Base-by-base conservation (phyloP, 2,329 filamentous ascomycete genomes). In the Gaeumannomyces sp. region DNA sequence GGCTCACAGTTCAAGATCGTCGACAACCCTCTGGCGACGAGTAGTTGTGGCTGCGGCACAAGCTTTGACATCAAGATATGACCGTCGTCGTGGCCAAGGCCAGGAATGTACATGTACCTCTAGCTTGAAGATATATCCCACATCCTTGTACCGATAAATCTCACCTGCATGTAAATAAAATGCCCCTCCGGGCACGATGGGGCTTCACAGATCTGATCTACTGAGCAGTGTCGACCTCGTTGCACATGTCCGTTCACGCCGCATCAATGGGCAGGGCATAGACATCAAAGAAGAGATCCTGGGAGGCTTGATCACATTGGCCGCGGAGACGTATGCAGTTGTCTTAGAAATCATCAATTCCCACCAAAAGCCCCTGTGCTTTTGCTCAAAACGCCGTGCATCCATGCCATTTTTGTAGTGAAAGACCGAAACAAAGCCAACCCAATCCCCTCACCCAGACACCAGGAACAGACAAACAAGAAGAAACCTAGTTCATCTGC, bases 31-130 rank as follows among this genome's bases (percentile, higher is more conserved):
- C 81, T 87, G 57, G 95, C 95, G 5, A 92, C 90, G 65, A 98
- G 93, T 77, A 97, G 91, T 75, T 99, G 95, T 79, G 95, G 95
- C 1, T 99, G 95, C 77, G 95, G 95, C 10, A 97, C 94, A 22
- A 98, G 94, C 75, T 99, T 99, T 77, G 95, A 98, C 78, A 92
- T 98, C 69, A 92, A 93, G 74, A 77, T 85, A 75, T 88, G 78
- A 69, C 65, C 33, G 45, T 22, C 19, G 38, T 4, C 3, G 22
- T 59, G 57, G 57, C 16, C 57, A 29, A 59, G 19, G 45, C 22
- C 35, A 13, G 14, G 60, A 50, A 63, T 50, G 7, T 22, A 7
- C 22, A n/a, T 50, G 45, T 22, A 50, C 45, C 45, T 19, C 19
- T n/a, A 50, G 16, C 45, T 22, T 6, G 6, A 50, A 50, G 3